Conservation (phyloP, 1,284 basidiomycete species). For the Cutaneotrichosporon mucoides region DNA sequence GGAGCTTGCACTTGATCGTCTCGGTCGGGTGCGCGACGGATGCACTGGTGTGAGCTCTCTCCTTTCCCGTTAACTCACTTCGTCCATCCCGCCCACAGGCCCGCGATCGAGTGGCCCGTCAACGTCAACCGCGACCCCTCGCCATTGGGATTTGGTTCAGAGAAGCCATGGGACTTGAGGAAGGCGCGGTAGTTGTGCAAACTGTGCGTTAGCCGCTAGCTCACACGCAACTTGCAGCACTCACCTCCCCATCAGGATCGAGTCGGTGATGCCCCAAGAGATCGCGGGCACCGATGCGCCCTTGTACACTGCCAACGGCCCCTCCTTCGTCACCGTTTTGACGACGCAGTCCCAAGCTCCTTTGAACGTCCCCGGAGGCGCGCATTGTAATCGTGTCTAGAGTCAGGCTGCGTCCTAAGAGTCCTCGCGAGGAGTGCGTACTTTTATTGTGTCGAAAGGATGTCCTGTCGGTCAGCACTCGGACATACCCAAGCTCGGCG, state of each 20-base stretch:
- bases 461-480: conserved; percentile 34
- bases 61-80: conserved; percentile 34
- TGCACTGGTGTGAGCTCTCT: conserved; percentile 27
- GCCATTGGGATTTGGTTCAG: conserved; percentile 21
- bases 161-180: conserved; percentile 38
- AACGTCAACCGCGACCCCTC: conserved; percentile 31
- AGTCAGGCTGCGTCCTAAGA: neutral
- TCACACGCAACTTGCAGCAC: neutral
- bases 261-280: conserved; percentile 49
- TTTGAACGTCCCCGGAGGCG: conserved; percentile 41
- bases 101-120: conserved; percentile 44
- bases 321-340: conserved; percentile 22
- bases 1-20: conserved; percentile 49
- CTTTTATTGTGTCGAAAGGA: conserved; percentile 47
- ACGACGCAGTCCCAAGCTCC: conserved; percentile 45
- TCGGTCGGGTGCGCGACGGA: conserved; percentile 49
- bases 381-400: conserved; percentile 39
- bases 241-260: conserved; percentile 49
- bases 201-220: conserved; percentile 19
- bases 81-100: conserved; percentile 47
- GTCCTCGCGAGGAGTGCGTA: conserved; percentile 14
- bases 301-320: conserved; percentile 46
- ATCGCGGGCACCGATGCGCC: conserved; percentile 48
- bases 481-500: no score
- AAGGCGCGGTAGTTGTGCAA: conserved; percentile 48